phyloP scores from a whole-genome alignment of 139 green algal species.

The Chloropicon primus region DNA sequence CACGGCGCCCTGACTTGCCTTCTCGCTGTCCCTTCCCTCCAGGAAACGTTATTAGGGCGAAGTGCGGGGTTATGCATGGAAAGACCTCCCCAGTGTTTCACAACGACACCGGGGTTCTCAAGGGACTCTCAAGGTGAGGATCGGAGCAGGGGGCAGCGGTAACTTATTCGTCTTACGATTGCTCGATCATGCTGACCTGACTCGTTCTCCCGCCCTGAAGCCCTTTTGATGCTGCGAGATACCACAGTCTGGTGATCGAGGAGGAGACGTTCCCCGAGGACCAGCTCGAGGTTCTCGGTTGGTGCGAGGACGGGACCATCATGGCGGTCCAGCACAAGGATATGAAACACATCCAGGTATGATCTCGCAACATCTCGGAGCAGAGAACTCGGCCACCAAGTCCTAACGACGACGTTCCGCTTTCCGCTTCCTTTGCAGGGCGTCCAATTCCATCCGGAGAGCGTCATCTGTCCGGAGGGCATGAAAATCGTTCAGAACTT shows the following conservation, averaged over 20 bases:
- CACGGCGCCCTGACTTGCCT: background rate
- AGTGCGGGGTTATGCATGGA: constrained; percentile 89
- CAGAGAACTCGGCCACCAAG: background rate
- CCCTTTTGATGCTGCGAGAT: constrained; percentile 72
- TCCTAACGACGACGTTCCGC: background rate
- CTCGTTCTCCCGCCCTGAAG: too few relatives aligned
- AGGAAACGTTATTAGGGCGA: constrained; percentile 68
- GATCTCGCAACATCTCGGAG: background rate
- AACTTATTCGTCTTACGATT: too few relatives aligned
- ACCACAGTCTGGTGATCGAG: constrained; percentile 91
- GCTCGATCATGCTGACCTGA: too few relatives aligned
- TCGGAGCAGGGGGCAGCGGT: background rate
- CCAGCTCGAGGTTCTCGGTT: constrained; percentile 84
- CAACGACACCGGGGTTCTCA: constrained; percentile 56
- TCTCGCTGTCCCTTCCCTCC: background rate
- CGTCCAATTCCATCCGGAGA: constrained; percentile 97
- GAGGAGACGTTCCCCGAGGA: constrained; percentile 69
- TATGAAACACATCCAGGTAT: constrained; percentile 45
- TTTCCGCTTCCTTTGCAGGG: constrained; percentile 30
- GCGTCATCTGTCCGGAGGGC: constrained; percentile 82
- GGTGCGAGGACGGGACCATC: constrained; percentile 93
- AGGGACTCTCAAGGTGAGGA: constrained; percentile 4
- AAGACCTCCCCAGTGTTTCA: constrained; percentile 87
- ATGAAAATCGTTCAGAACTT: constrained; percentile 80
- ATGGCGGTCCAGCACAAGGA: constrained; percentile 88